Evolutionary conservation across 805 yeast genomes (phyloP).

Genomic region (Sungouiozyma intestinalis): DNA sequence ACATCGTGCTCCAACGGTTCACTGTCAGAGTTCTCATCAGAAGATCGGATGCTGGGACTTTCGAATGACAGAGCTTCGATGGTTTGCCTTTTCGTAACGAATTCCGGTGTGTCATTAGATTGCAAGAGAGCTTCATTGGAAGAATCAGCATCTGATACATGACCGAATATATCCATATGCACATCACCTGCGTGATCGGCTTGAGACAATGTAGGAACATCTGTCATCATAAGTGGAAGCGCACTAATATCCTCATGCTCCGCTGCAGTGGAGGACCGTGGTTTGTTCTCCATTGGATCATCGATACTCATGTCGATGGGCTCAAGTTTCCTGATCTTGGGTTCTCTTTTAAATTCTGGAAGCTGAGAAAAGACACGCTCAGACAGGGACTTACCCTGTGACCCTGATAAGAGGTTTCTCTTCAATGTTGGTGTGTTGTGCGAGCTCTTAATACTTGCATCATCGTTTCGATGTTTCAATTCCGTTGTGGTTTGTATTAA

Average conservation of each 20-base stretch:
- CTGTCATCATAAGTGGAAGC: no score
- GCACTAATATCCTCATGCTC: no score
- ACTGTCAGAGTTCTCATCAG: background rate
- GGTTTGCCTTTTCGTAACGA: background rate
- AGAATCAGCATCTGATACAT: background rate
- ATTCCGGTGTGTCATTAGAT: background rate
- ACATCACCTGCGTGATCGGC: no score
- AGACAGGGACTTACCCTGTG: constrained; percentile 3
- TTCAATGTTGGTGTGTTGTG: background rate
- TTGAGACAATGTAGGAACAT: no score
- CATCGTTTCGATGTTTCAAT: no score
- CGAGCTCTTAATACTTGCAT: no score
- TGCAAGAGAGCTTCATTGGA: background rate
- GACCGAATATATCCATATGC: background rate
- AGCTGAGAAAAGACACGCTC: constrained; percentile 10
- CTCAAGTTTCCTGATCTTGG: constrained; percentile 12
- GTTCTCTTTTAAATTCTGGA: constrained; percentile 4
- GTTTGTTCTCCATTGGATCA: constrained; percentile 3
- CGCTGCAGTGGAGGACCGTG: no score
- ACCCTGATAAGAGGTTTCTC: background rate
- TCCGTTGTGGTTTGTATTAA: no score
- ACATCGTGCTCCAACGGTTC: background rate
- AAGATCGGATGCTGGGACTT: background rate
- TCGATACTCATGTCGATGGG: constrained; percentile 7
- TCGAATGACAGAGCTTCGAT: background rate